phyloP scores from a whole-genome alignment of 2,329 filamentous ascomycete genomes.

The Penicillium occitanis region DNA sequence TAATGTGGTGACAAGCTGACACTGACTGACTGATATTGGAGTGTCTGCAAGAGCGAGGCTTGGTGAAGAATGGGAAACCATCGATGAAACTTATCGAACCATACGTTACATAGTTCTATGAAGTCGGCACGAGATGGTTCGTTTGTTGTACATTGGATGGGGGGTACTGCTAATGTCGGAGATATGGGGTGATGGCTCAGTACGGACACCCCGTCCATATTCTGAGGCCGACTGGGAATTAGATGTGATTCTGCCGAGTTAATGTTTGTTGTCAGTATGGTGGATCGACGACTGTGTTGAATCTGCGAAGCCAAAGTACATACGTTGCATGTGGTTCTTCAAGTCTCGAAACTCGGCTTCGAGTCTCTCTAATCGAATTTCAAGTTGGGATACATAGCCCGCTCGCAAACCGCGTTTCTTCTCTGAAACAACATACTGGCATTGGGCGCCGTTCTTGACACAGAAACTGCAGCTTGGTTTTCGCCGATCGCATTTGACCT shows the following conservation, averaged over 20 bases:
- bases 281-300: not conserved
- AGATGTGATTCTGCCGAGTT: not conserved
- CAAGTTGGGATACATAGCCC: not conserved
- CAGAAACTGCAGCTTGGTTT: slow-evolving; percentile 22
- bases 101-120: slow-evolving; percentile 10
- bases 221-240: not conserved
- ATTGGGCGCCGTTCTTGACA: slow-evolving; percentile 19
- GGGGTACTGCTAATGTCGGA: not conserved
- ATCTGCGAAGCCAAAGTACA: not conserved
- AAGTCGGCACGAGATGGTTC: slow-evolving; percentile 11
- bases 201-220: not conserved
- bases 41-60: slow-evolving; percentile 5
- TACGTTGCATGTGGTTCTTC: not conserved
- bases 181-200: not conserved
- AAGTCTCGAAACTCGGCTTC: not conserved
- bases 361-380: not conserved
- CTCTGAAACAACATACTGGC: slow-evolving; percentile 17
- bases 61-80: slow-evolving; percentile 19
- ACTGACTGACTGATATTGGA: slow-evolving; percentile 16
- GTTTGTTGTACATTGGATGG: not conserved
- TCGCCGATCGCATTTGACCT: slow-evolving; percentile 21
- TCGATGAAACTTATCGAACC: slow-evolving; percentile 17
- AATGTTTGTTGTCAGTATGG: not conserved
- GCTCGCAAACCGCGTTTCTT: not conserved
- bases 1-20: not conserved